Evolutionary conservation across 306 rosid species (phyloP).

Genomic region (Corylus heterophylla): DNA sequence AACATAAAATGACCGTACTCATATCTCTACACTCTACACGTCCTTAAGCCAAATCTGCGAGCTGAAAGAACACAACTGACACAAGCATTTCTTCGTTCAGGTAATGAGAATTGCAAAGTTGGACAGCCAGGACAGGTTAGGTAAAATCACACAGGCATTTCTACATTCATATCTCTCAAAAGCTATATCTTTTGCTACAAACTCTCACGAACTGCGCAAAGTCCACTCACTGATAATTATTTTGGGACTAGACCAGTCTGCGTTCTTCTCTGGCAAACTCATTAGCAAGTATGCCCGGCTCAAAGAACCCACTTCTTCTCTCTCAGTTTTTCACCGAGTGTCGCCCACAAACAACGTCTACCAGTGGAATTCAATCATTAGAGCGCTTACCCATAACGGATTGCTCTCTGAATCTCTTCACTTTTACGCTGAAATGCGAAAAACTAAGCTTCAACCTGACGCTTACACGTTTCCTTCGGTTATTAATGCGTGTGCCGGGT

Average conservation of each 20-base stretch:
- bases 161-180: slow-evolving; percentile 16
- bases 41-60: too few relatives aligned
- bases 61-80: too few relatives aligned
- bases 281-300: slow-evolving; percentile 34
- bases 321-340: slow-evolving; percentile 28
- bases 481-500: slow-evolving; percentile 37
- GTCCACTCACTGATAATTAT: slow-evolving; percentile 29
- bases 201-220: slow-evolving; percentile 12
- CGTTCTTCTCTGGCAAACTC: slow-evolving; percentile 36
- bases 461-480: slow-evolving; percentile 39
- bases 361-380: slow-evolving; percentile 37
- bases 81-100: neutral
- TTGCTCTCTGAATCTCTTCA: slow-evolving; percentile 28
- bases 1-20: too few relatives aligned
- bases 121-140: neutral
- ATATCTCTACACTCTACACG: too few relatives aligned
- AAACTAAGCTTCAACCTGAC: slow-evolving; percentile 29
- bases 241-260: slow-evolving; percentile 22
- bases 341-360: slow-evolving; percentile 28
- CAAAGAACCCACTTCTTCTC: slow-evolving; percentile 32
- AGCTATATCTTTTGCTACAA: slow-evolving; percentile 27
- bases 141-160: neutral
- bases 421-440: slow-evolving; percentile 32
- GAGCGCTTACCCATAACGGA: slow-evolving; percentile 33
- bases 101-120: slow-evolving; percentile 19